A percentile compares a stretch with the other conserved stretches of the same genome.
These are phyloP conservation scores for Mycocentrospora acerina DNA, from an alignment of 2,329 filamentous ascomycete genomes.

Conservation along the genomic window DNA sequence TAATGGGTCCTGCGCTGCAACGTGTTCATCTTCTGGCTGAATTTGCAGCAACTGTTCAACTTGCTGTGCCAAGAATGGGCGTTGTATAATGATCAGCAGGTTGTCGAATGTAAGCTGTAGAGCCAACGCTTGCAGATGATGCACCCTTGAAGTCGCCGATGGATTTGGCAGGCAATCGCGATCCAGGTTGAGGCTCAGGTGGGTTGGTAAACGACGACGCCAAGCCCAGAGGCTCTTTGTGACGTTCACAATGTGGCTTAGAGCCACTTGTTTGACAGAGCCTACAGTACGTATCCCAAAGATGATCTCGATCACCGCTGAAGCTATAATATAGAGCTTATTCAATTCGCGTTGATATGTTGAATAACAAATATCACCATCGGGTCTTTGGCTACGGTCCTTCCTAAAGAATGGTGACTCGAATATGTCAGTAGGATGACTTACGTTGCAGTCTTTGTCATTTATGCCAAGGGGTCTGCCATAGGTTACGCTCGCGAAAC, in stretches of 20 bases:
- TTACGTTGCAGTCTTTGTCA: slow-evolving; percentile 44
- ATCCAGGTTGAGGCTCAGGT: slow-evolving; percentile 21
- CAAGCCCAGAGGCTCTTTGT: slow-evolving; percentile 23
- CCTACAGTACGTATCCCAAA: slow-evolving; percentile 18
- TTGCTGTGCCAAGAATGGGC: slow-evolving; percentile 45
- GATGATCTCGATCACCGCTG: slow-evolving; percentile 32
- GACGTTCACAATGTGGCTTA: slow-evolving; percentile 18
- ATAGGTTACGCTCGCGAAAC: slow-evolving; percentile 46
- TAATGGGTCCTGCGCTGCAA: slow-evolving; percentile 5
- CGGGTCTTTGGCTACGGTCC: background rate
- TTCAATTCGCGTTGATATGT: slow-evolving; percentile 26
- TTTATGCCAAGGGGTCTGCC: slow-evolving; percentile 46
- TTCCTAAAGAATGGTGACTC: slow-evolving; percentile 34
- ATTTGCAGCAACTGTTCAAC: slow-evolving; percentile 30
- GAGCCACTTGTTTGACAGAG: slow-evolving; percentile 5
- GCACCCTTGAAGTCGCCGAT: slow-evolving; percentile 10
- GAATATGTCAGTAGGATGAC: slow-evolving; percentile 37
- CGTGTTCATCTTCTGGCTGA: slow-evolving; percentile 8
- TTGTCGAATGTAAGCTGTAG: slow-evolving; percentile 50
- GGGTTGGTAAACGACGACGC: slow-evolving; percentile 22
- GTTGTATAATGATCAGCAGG: slow-evolving; percentile 46
- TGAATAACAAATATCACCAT: slow-evolving; percentile 10
- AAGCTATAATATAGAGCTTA: slow-evolving; percentile 32
- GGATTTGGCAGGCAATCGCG: slow-evolving; percentile 17
- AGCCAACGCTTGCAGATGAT: slow-evolving; percentile 44